Percentiles rank a stretch among this genome's conserved stretches.
Conservation (phyloP, 768 basidiomycete genomes). For the Pleurotus salmoneostramineus region DNA sequence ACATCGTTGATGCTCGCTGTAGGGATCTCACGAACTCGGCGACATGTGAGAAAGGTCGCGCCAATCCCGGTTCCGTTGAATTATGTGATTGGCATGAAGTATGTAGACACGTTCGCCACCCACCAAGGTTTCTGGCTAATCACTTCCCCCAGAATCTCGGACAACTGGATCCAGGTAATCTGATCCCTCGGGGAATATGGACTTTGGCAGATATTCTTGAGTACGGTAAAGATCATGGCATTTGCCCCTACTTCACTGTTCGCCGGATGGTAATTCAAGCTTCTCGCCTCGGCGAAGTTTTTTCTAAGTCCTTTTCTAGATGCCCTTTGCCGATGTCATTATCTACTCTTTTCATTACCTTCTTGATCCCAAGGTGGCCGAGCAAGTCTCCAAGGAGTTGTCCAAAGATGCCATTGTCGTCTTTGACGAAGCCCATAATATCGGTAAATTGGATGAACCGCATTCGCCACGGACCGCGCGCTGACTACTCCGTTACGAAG, state of each 20-base stretch:
- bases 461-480: conserved; percentile 1
- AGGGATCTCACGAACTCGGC: conserved; percentile 89
- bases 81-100: conserved; percentile 97
- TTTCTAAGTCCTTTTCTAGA: conserved; percentile 38
- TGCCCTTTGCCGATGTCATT: conserved; percentile 93
- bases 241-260: conserved; percentile 95
- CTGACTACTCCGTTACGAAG: conserved; percentile 39
- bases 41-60: conserved; percentile 77
- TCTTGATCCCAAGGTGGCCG: conserved; percentile 97
- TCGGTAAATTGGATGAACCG: conserved; percentile 52
- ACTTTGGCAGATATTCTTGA: conserved; percentile 91
- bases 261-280: conserved; percentile 69
- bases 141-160: conserved; percentile 63
- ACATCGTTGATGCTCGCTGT: conserved; percentile 94
- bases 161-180: conserved; percentile 72
- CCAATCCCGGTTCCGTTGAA: conserved; percentile 85
- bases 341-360: conserved; percentile 99
- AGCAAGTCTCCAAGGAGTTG: conserved; percentile 97
- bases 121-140: conserved; percentile 2
- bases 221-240: conserved; percentile 78
- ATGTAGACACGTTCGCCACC: conserved; percentile 1
- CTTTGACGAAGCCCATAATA: conserved; percentile 99
- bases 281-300: background rate
- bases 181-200: conserved; percentile 86
- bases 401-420: conserved; percentile 98